Conservation (phyloP, 805 yeast species). For the Saccharomycopsis selenospora region DNA sequence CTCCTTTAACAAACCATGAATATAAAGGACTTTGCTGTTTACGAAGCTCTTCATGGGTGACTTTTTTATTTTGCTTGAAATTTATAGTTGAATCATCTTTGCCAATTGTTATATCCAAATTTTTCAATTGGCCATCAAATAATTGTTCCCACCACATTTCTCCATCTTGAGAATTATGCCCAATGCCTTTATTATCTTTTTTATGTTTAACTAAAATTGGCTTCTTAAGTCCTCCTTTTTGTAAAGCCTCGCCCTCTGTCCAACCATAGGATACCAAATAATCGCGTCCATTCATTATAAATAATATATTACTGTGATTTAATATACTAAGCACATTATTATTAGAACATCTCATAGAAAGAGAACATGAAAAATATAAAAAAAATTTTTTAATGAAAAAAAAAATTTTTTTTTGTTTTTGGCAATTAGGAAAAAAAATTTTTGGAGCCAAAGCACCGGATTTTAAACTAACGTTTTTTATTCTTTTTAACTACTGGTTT, state of each 20-base stretch:
- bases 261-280: slow-evolving; percentile 81
- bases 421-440: neutral
- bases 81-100: slow-evolving; percentile 33
- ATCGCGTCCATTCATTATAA: slow-evolving; percentile 62
- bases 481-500: slow-evolving; percentile 14
- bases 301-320: neutral
- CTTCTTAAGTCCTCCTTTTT: slow-evolving; percentile 68
- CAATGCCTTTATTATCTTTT: slow-evolving; percentile 85
- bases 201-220: slow-evolving; percentile 90
- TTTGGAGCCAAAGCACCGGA: neutral
- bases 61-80: slow-evolving; percentile 48
- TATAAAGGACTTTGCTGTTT: slow-evolving; percentile 67
- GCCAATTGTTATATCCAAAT: slow-evolving; percentile 46
- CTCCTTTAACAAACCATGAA: slow-evolving; percentile 81
- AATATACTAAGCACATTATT: neutral
- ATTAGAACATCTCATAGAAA: neutral
- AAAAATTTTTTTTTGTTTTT: neutral
- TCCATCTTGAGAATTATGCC: slow-evolving; percentile 63
- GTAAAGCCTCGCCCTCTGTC: slow-evolving; percentile 84
- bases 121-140: slow-evolving; percentile 87
- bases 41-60: slow-evolving; percentile 39
- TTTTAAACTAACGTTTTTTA: neutral
- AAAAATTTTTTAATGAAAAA: neutral
- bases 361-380: neutral
- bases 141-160: slow-evolving; percentile 97